Evolutionary conservation across 2,329 filamentous ascomycete species (phyloP).

Genomic region (Aureobasidium sp.): DNA sequence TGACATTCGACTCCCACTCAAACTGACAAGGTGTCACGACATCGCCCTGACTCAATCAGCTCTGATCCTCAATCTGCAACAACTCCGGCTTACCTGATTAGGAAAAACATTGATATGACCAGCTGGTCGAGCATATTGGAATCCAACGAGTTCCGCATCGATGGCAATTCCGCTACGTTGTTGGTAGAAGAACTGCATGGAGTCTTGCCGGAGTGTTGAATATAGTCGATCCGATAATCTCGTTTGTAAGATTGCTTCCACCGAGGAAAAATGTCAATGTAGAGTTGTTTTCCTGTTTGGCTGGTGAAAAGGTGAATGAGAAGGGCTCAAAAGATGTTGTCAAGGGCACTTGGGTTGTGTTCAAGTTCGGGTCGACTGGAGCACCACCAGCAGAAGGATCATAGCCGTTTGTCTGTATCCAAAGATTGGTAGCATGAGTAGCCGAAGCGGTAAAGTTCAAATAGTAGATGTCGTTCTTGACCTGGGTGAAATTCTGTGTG

Average conservation of each 20-base stretch:
- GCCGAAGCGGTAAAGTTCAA: constrained; percentile 15
- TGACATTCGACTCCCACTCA: constrained; percentile 13
- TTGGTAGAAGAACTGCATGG: constrained; percentile 16
- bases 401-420: constrained; percentile 8
- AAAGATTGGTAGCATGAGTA: constrained; percentile 5
- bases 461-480: constrained; percentile 15
- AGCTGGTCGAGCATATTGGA: constrained; percentile 13
- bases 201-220: constrained; percentile 11
- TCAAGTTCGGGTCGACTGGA: constrained; percentile 12
- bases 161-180: constrained; percentile 16
- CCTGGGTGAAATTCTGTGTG: constrained; percentile 10
- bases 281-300: constrained; percentile 13
- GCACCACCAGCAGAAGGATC: constrained; percentile 11
- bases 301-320: constrained; percentile 12
- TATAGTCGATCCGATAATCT: constrained; percentile 11
- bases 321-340: constrained; percentile 4
- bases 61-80: too few species aligned
- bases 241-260: neutral
- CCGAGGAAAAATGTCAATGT: constrained; percentile 10
- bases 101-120: constrained; percentile 13
- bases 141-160: constrained; percentile 12
- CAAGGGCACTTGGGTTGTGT: constrained; percentile 10
- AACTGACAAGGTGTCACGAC: constrained; percentile 12
- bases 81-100: neutral
- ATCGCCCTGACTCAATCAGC: constrained; percentile 12